Base-by-base conservation (phyloP, 345 rosid genomes). In the Cardamine occulta region DNA sequence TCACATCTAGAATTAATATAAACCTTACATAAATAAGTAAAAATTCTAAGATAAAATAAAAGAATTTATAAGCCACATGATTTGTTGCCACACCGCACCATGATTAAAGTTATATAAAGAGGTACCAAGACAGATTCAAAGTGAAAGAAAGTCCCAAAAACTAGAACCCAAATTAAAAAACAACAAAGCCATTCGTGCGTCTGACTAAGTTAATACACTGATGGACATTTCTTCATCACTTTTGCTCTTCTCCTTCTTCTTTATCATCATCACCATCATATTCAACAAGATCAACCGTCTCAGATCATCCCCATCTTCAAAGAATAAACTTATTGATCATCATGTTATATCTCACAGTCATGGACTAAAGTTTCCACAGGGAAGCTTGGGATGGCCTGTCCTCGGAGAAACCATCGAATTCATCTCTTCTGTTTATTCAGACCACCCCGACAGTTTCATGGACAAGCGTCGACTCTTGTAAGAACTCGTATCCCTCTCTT, bases 341-440 rank as follows among this genome's bases (percentile, higher is more conserved):
- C 52, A 62, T 39, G 26, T 7, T 66, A 45, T 24, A 57, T 40
- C 63, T 45, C 60, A 47, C 9, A 21, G 58, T 66, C 47, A 74
- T 6, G 64, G 34, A 51, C 51, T 44, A 21, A 59, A 32, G 19
- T 85, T 86, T 78, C 99, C 97, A 56, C 74, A 70, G 2, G 99
- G 99, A 55, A 81, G 82, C 68, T 84, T 87, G 31, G 97, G 99
- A 49, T 92, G 96, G 97, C 99, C 99, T 28, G 56, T 95, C 45
- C 1, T 92, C 57, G 98, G 99, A 2, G 99, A 95, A 82, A 89
- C 98, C 72, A 80, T 95, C 15, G 97, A 95, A 70, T 95, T 92
- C 86, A 23, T 95, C 53, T 78, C 92, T 21, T 86, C 82, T 80
- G 98, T 97, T 57, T 90, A 84, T 83, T 84, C 98, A 0, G 93